A percentile compares a stretch with the other conserved stretches of the same genome.
Conservation (phyloP, 768 basidiomycete genomes). For the Serendipita sp. region DNA sequence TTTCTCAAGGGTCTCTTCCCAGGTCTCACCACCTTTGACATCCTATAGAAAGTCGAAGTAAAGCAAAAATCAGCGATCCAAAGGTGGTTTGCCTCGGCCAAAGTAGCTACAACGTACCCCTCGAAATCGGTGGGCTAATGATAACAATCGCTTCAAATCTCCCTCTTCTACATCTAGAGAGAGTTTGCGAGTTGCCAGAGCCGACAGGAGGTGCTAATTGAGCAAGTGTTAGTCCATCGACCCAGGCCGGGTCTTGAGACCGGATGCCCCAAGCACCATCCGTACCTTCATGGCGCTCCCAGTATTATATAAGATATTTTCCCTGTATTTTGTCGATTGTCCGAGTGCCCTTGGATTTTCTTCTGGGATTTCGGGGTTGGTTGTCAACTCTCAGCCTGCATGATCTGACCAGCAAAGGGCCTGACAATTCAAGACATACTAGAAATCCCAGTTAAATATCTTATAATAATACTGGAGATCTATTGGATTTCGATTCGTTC, state of each 20-base stretch:
- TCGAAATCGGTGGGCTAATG: conserved; percentile 73
- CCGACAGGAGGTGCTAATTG: background rate
- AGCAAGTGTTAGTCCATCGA: background rate
- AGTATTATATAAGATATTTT: too few relatives aligned
- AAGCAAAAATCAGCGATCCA: conserved; percentile 14
- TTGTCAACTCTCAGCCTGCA: too few relatives aligned
- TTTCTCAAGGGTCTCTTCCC: conserved; percentile 87
- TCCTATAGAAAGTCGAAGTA: conserved; percentile 35
- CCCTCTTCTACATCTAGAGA: conserved; percentile 22
- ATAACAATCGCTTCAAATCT: conserved; percentile 68
- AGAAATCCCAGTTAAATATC: too few relatives aligned
- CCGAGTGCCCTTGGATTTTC: too few relatives aligned
- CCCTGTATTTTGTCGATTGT: too few relatives aligned
- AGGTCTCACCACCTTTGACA: conserved; percentile 63
- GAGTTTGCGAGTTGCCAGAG: background rate
- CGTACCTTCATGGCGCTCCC: background rate
- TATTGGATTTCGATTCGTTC: too few relatives aligned
- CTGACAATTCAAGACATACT: too few relatives aligned
- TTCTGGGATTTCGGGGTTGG: too few relatives aligned
- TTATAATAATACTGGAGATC: too few relatives aligned
- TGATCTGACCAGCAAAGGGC: too few relatives aligned
- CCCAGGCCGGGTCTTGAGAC: background rate
- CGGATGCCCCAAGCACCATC: background rate
- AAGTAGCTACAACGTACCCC: conserved; percentile 32
- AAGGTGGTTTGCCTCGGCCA: conserved; percentile 3